phyloP scores from a whole-genome alignment of 2,329 filamentous ascomycete species.

The Colletotrichum siamense region DNA sequence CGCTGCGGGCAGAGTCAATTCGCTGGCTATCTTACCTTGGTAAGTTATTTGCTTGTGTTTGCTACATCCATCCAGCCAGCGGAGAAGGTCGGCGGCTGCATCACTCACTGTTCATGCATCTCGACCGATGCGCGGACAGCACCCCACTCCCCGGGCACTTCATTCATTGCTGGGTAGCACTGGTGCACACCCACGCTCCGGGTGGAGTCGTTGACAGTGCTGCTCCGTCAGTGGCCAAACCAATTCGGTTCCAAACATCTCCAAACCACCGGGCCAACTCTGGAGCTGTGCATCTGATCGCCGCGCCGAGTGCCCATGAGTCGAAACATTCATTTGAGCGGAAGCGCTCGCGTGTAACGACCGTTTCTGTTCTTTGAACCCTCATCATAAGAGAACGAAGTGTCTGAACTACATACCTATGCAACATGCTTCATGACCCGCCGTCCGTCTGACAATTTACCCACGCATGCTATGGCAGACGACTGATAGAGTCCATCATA shows the following conservation, averaged over 20 bases:
- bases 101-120: not conserved
- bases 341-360: not conserved
- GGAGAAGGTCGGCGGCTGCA: not conserved
- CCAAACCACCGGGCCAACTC: not conserved
- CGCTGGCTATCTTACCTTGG: not conserved
- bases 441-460: not conserved
- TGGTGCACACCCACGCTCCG: not conserved
- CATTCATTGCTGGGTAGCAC: not conserved
- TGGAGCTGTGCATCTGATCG: not conserved
- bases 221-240: not conserved
- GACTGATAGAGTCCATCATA: not conserved
- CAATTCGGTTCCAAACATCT: not conserved
- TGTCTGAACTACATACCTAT: not conserved
- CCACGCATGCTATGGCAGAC: not conserved
- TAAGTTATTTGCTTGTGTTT: not conserved
- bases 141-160: not conserved
- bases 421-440: not conserved
- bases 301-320: not conserved
- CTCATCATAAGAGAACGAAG: not conserved
- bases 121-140: not conserved
- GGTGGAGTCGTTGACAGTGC: not conserved
- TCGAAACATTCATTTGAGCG: not conserved
- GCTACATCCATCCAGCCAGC: not conserved
- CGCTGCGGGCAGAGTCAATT: not conserved
- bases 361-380: not conserved